Conservation (phyloP, 2,329 filamentous ascomycete species). For the Penicillium sp. region DNA sequence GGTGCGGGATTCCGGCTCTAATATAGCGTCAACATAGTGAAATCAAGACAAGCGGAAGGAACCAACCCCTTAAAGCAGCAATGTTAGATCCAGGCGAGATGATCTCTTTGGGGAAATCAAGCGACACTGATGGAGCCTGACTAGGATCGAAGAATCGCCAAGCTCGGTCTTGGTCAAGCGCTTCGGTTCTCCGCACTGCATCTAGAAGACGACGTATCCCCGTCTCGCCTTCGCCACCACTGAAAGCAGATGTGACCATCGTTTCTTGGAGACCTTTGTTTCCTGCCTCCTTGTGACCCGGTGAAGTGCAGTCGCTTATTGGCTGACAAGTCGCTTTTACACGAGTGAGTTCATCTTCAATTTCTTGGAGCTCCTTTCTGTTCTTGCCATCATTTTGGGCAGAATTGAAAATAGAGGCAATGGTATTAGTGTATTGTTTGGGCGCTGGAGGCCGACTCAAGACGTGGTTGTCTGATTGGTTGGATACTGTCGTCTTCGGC, state of each 20-base stretch:
- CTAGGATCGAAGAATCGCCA: slow-evolving; percentile 54
- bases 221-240: slow-evolving; percentile 38
- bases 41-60: neutral
- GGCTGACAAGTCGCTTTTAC: too few relatives aligned
- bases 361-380: slow-evolving; percentile 42
- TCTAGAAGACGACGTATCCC: slow-evolving; percentile 47
- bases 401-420: slow-evolving; percentile 28
- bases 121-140: slow-evolving; percentile 16
- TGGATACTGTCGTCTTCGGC: neutral
- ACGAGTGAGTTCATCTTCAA: too few relatives aligned
- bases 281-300: slow-evolving; percentile 1
- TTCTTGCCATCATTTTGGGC: too few relatives aligned
- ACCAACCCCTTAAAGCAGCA: slow-evolving; percentile 31
- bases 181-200: slow-evolving; percentile 58
- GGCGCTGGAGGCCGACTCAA: slow-evolving; percentile 5
- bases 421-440: slow-evolving; percentile 54
- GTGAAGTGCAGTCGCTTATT: neutral
- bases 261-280: slow-evolving; percentile 30
- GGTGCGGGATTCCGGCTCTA: slow-evolving; percentile 48
- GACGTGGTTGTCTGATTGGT: slow-evolving; percentile 1
- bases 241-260: slow-evolving; percentile 41
- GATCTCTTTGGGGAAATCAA: slow-evolving; percentile 33
- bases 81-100: slow-evolving; percentile 30
- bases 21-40: slow-evolving; percentile 13
- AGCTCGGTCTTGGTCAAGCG: slow-evolving; percentile 46